A percentile compares a stretch with the other conserved stretches of the same genome.
phyloP scores from a whole-genome alignment of 768 basidiomycete genomes.

The Clathrus columnatus region DNA sequence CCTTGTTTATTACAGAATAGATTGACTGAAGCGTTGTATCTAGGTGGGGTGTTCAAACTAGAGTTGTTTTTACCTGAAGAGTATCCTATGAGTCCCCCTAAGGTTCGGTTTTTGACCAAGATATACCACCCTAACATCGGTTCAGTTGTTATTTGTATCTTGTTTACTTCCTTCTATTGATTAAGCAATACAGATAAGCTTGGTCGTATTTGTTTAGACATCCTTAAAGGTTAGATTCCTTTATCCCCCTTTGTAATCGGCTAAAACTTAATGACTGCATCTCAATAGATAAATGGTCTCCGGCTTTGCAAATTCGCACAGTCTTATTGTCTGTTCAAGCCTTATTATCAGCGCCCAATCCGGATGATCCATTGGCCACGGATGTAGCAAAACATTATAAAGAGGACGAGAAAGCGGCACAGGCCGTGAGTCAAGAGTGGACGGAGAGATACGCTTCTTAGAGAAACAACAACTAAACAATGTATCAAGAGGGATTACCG shows the following conservation, averaged over 20 bases:
- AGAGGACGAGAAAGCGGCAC: slow-evolving; percentile 90
- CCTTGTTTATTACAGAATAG: slow-evolving; percentile 17
- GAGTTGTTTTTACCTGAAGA: slow-evolving; percentile 98
- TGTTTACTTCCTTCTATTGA: not conserved
- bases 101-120: slow-evolving; percentile 95
- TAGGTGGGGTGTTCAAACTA: slow-evolving; percentile 90
- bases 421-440: slow-evolving; percentile 91
- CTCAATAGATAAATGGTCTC: slow-evolving; percentile 91
- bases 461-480: not conserved
- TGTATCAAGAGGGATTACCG: not conserved
- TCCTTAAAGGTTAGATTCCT: slow-evolving; percentile 67
- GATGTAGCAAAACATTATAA: slow-evolving; percentile 99
- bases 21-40: slow-evolving; percentile 6
- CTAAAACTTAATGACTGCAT: not conserved
- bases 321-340: slow-evolving; percentile 96
- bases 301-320: slow-evolving; percentile 96
- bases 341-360: slow-evolving; percentile 92
- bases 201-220: slow-evolving; percentile 96
- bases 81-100: slow-evolving; percentile 99
- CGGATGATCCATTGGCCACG: slow-evolving; percentile 89
- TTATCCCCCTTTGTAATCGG: not conserved
- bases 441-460: slow-evolving; percentile 71
- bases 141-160: slow-evolving; percentile 30
- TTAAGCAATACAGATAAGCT: slow-evolving; percentile 68
- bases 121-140: slow-evolving; percentile 99